Percentiles rank a stretch among this genome's conserved stretches.
Evolutionary conservation across 441 rosid genomes (phyloP).

Genomic region (Corymbia calophylla): DNA sequence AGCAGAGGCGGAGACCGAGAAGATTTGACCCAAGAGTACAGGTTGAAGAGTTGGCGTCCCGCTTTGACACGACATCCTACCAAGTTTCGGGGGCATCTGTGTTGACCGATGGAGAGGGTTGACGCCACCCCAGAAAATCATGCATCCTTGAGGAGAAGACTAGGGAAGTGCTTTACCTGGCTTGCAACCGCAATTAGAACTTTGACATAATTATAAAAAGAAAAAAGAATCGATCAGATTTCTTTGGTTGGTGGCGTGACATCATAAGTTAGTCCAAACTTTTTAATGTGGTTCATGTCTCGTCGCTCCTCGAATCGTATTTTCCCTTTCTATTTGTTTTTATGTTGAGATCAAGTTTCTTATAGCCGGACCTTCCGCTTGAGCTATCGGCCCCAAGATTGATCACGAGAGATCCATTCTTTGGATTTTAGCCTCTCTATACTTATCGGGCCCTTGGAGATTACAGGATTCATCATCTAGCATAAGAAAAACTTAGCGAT

Average conservation of each 20-base stretch:
- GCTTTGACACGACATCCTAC: not conserved
- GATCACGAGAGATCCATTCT: no score
- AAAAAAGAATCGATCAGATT: not conserved
- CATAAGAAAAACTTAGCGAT: not conserved
- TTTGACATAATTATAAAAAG: not conserved
- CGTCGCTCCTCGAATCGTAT: not conserved
- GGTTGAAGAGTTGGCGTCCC: not conserved
- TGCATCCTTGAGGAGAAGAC: not conserved
- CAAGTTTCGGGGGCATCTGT: not conserved
- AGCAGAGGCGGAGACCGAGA: not conserved
- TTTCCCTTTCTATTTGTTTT: not conserved
- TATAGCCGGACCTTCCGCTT: rapidly evolving
- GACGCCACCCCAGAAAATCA: not conserved
- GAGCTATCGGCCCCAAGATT: not conserved
- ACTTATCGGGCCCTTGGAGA: not conserved
- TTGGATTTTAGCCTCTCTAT: not conserved
- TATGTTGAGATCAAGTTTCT: not conserved
- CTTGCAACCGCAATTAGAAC: not conserved
- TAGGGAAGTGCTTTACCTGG: not conserved
- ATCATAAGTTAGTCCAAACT: not conserved
- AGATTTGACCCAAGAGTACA: no score
- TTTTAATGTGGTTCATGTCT: not conserved
- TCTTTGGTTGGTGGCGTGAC: not conserved
- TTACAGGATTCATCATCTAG: no score
- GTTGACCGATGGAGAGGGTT: not conserved